Evolutionary conservation across 140 eudicot species (phyloP).

Genomic region (Ambrosia hybrid): DNA sequence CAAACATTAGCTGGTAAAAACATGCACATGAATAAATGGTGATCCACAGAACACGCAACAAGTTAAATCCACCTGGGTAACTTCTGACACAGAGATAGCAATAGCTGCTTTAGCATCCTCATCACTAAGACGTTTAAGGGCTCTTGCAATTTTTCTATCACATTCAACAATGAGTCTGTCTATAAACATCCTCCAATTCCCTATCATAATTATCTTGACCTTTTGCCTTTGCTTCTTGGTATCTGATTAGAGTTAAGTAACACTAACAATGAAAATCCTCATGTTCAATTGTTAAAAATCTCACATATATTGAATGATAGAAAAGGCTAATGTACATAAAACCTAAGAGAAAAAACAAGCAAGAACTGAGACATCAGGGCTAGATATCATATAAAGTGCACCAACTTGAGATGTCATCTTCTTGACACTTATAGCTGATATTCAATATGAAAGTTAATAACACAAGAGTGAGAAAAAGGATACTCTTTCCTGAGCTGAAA

Average conservation of each 20-base stretch:
- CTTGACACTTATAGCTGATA: not conserved
- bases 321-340: not conserved
- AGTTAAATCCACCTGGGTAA: constrained; percentile 60
- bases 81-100: constrained; percentile 94
- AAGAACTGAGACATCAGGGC: not conserved
- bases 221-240: constrained; percentile 84
- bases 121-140: constrained; percentile 92
- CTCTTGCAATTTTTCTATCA: constrained; percentile 87
- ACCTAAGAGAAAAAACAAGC: not conserved
- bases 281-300: not conserved
- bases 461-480: constrained; percentile 43
- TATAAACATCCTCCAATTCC: constrained; percentile 90
- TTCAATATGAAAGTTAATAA: not conserved
- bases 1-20: not conserved
- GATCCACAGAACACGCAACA: not conserved
- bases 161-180: constrained; percentile 97
- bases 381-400: not conserved
- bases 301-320: not conserved
- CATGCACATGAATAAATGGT: not conserved
- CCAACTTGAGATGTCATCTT: not conserved
- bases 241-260: constrained; percentile 67
- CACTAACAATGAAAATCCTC: not conserved
- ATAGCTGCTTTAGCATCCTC: constrained; percentile 99
- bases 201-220: constrained; percentile 84
- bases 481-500: constrained; percentile 97